These are phyloP conservation scores for Mallotus repandus DNA, from an alignment of 441 rosid genomes.

Conservation along the genomic window DNA sequence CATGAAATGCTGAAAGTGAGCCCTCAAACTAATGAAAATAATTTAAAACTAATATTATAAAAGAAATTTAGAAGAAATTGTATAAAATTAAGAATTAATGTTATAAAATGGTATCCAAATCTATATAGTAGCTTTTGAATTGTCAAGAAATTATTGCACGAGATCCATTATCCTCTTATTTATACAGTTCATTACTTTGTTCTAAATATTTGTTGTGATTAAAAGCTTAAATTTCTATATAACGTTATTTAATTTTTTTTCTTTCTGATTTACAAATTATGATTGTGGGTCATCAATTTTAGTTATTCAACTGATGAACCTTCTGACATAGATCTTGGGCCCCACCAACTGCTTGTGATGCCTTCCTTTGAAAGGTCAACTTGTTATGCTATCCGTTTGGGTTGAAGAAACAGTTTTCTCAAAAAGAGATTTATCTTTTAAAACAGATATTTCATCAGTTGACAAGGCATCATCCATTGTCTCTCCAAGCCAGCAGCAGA, in stretches of 20 bases:
- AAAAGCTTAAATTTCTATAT: neutral
- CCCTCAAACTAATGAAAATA: no score
- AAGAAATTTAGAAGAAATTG: no score
- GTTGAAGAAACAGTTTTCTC: constrained; percentile 29
- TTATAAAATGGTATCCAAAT: no score
- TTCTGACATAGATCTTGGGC: no score
- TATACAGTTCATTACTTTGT: no score
- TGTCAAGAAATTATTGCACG: no score
- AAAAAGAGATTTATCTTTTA: constrained; percentile 24
- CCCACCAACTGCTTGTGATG: neutral
- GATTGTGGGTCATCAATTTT: neutral
- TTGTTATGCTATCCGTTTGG: constrained; percentile 16
- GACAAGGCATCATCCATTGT: constrained; percentile 35
- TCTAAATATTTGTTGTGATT: neutral
- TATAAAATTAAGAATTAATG: no score
- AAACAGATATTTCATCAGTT: constrained; percentile 41
- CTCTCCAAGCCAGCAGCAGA: constrained; percentile 51
- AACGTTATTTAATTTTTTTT: no score
- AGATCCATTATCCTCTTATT: no score
- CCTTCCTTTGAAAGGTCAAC: constrained; percentile 2
- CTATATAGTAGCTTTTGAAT: no score
- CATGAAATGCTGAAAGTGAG: no score
- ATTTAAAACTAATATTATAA: no score
- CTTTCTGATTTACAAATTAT: neutral
- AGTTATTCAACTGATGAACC: neutral